Conservation (phyloP, 2,329 filamentous ascomycete genomes). For the Cercospora janseana region DNA sequence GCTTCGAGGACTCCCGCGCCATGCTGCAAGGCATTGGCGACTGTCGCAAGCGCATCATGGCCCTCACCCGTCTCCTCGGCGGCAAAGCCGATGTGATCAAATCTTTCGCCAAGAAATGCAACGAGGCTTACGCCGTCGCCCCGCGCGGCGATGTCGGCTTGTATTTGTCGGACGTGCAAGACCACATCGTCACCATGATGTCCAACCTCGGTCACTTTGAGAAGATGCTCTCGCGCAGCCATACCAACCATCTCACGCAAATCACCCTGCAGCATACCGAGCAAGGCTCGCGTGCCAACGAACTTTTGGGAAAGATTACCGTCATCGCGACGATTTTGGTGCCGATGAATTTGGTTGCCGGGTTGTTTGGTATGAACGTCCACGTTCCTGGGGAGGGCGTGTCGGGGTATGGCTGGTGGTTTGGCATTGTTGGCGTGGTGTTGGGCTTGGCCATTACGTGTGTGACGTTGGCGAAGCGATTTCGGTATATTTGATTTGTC, state of each 20-base stretch:
- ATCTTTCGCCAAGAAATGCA: slow-evolving; percentile 97
- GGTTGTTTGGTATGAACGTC: slow-evolving; percentile 87
- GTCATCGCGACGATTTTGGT: slow-evolving; percentile 93
- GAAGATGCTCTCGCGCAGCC: slow-evolving; percentile 90
- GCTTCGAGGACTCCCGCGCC: slow-evolving; percentile 80
- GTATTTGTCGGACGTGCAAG: slow-evolving; percentile 95
- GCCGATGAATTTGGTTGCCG: slow-evolving; percentile 87
- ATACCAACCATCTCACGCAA: slow-evolving; percentile 95
- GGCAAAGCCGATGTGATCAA: slow-evolving; percentile 98
- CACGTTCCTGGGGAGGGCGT: slow-evolving; percentile 61
- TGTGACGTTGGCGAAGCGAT: slow-evolving; percentile 43
- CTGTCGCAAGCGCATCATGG: slow-evolving; percentile 92
- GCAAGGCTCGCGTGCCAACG: slow-evolving; percentile 83
- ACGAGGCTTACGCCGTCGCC: slow-evolving; percentile 92
- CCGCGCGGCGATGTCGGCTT: slow-evolving; percentile 94
- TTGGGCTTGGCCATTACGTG: slow-evolving; percentile 44
- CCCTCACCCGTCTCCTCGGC: slow-evolving; percentile 84
- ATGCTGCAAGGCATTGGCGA: slow-evolving; percentile 87
- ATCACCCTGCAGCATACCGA: slow-evolving; percentile 88
- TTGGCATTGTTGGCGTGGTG: slow-evolving; percentile 59
- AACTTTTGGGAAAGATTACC: slow-evolving; percentile 90
- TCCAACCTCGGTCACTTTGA: slow-evolving; percentile 93
- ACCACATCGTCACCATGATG: slow-evolving; percentile 99
- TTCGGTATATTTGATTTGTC: slow-evolving; percentile 42
- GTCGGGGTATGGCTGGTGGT: slow-evolving; percentile 55